phyloP scores from a whole-genome alignment of 2,329 filamentous ascomycete species.

The Ceratocystiopsis sp. region DNA sequence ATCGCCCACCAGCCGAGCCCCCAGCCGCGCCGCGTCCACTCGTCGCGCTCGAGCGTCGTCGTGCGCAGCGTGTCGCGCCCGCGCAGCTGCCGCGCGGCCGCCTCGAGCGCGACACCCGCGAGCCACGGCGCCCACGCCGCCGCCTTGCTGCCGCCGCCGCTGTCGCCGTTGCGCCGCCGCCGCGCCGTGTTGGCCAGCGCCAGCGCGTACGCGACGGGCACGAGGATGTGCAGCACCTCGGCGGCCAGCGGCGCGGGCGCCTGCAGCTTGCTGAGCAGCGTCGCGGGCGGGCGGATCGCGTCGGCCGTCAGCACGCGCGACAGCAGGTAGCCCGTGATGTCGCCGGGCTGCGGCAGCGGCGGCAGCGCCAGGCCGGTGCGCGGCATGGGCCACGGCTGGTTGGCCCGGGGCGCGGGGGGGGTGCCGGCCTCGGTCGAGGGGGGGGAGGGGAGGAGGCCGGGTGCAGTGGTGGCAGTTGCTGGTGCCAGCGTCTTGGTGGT shows the following conservation, averaged over 20 bases:
- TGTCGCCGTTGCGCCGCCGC: neutral
- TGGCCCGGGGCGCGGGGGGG: conserved; percentile 18
- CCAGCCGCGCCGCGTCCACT: conserved; percentile 78
- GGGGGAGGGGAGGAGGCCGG: conserved; percentile 5
- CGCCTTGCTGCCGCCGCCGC: conserved; percentile 15
- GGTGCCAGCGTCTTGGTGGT: neutral
- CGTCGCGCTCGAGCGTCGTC: conserved; percentile 75
- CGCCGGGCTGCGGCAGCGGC: conserved; percentile 59
- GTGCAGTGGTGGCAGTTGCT: neutral
- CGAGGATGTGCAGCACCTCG: conserved; percentile 80
- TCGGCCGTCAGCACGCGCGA: conserved; percentile 86
- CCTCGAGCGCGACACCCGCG: conserved; percentile 69
- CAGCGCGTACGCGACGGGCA: conserved; percentile 73
- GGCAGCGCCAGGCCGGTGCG: conserved; percentile 76
- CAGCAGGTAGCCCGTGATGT: conserved; percentile 76
- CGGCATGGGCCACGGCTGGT: conserved; percentile 77
- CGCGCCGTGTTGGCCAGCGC: conserved; percentile 48
- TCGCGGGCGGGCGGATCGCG: conserved; percentile 83
- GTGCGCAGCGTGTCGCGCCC: conserved; percentile 55
- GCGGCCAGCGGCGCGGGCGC: conserved; percentile 53
- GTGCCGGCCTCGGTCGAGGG: conserved; percentile 8
- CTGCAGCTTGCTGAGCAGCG: conserved; percentile 67
- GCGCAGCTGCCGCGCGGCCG: conserved; percentile 68
- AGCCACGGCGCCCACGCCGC: conserved; percentile 87
- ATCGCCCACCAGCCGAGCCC: conserved; percentile 89